These are phyloP conservation scores for Venturia effusa DNA, from an alignment of 2,329 filamentous ascomycete species.

Conservation along the genomic window DNA sequence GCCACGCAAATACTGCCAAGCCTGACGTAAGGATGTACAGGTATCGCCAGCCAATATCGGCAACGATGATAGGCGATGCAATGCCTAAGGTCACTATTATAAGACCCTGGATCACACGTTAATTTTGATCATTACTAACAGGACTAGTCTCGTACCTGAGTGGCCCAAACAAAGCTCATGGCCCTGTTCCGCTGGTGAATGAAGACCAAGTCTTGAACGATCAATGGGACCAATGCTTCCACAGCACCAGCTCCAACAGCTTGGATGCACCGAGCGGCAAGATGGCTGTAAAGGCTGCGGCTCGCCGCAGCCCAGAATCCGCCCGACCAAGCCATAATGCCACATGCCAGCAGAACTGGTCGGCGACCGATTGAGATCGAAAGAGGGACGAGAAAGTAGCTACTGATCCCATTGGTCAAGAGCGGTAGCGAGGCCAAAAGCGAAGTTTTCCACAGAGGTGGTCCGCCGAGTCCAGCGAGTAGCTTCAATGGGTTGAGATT, in stretches of 20 bases:
- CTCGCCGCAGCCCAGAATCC: constrained; percentile 21
- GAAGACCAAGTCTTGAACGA: constrained; percentile 21
- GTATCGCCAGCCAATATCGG: constrained; percentile 19
- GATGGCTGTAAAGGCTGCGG: constrained; percentile 17
- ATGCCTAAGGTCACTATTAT: constrained; percentile 22
- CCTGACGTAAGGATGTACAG: constrained; percentile 20
- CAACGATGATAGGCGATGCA: constrained; percentile 20
- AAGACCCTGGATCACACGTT: constrained; percentile 8
- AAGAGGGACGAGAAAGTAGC: constrained; percentile 19
- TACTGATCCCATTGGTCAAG: constrained; percentile 20
- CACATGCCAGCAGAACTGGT: constrained; percentile 17
- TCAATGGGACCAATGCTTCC: constrained; percentile 21
- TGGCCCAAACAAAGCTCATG: constrained; percentile 19
- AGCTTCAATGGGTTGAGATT: constrained; percentile 11
- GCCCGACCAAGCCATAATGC: constrained; percentile 19
- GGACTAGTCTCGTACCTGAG: constrained; percentile 14
- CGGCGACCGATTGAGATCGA: constrained; percentile 21
- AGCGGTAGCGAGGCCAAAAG: constrained; percentile 20
- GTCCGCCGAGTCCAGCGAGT: constrained; percentile 13
- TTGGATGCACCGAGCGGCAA: constrained; percentile 20
- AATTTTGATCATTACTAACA: neutral
- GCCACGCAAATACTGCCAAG: constrained; percentile 17
- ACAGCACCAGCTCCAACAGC: constrained; percentile 22
- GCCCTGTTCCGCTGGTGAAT: constrained; percentile 22
- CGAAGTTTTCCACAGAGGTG: constrained; percentile 21